Evolutionary conservation across 352 stramenopile species (phyloP), one percentile per base, ranked within the genome.

Genomic region (Pythium plurisporium): DNA sequence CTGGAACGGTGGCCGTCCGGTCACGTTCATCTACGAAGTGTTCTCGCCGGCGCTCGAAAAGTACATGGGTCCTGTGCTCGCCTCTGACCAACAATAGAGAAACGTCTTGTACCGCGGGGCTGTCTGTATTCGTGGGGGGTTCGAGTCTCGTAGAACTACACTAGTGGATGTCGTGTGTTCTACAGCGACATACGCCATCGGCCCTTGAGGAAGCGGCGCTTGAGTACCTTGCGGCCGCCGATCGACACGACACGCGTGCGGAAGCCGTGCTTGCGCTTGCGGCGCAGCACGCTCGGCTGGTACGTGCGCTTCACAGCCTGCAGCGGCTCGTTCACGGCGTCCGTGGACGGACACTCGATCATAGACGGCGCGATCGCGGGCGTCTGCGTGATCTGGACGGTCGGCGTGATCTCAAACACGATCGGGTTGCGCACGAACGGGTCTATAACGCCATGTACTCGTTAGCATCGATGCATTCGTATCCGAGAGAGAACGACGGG

Each of bases 1-100:
- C 67, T 92, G 85, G 85, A 86, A 86, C 38, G 75, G 80, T 19
- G 82, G 80, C 12, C 67, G 79, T 14, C 81, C 85, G 27, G 72
- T 93, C 4, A 90, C 82, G 55, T 87, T 91, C 66, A 93, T 95
- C 64, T 95, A 95, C 70, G 85, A 95, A 56, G 85, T 95, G 10
- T 95, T 95, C 61, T 93, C 85, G 23, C 85, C 85, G 1, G 64
- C 62, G 30, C 65, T 95, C 10, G 73, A 88, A 44, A 74, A 80
- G 54, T 91, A 92, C 71, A 86, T 95, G 77, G 85, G 85, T 43
- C 65, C 82, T 11, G 76, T 89, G 29, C 60, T 89, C 44, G 43
- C 70, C 12, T n/a, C 29, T 40, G 48, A 58, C 15, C 22, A 41
- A 27, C 49, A 58, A 29, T 41, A 22, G 15, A 36, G 26, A 42